Evolutionary conservation across 2,329 filamentous ascomycete species (phyloP).

Genomic region (Penicillium oxalicum): DNA sequence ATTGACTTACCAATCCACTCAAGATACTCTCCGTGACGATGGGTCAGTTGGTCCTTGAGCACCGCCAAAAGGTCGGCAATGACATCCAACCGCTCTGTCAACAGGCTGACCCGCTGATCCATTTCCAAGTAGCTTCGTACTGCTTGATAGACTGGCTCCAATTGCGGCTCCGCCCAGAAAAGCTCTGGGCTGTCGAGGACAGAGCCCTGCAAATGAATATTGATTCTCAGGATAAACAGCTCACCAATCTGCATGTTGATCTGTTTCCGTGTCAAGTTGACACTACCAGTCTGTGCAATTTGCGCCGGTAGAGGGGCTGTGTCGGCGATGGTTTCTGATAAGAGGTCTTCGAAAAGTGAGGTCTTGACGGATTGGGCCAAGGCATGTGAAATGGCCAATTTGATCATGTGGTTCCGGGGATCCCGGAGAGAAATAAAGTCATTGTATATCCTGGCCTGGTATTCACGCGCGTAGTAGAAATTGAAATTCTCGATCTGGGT

Average conservation of each 20-base stretch:
- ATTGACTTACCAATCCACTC: constrained; percentile 74
- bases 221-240: constrained; percentile 94
- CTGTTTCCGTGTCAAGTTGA: constrained; percentile 76
- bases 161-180: constrained; percentile 96
- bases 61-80: constrained; percentile 91
- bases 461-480: constrained; percentile 97
- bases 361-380: constrained; percentile 97
- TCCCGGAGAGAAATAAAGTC: constrained; percentile 95
- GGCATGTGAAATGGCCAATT: constrained; percentile 92
- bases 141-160: constrained; percentile 93
- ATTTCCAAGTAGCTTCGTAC: constrained; percentile 95
- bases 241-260: constrained; percentile 99
- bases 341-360: constrained; percentile 89
- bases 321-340: constrained; percentile 85
- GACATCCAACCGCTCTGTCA: constrained; percentile 86
- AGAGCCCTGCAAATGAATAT: constrained; percentile 94
- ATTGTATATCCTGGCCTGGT: constrained; percentile 98
- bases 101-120: constrained; percentile 83
- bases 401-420: constrained; percentile 96
- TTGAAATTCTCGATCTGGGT: constrained; percentile 97
- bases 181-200: constrained; percentile 95
- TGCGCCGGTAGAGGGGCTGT: constrained; percentile 91
- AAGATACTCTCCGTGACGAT: constrained; percentile 82
- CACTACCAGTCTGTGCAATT: constrained; percentile 87
- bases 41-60: constrained; percentile 89